These are phyloP conservation scores for Martensiomyces pterosporus DNA, from an alignment of 192 early-diverging fungal genomes.

Conservation along the genomic window DNA sequence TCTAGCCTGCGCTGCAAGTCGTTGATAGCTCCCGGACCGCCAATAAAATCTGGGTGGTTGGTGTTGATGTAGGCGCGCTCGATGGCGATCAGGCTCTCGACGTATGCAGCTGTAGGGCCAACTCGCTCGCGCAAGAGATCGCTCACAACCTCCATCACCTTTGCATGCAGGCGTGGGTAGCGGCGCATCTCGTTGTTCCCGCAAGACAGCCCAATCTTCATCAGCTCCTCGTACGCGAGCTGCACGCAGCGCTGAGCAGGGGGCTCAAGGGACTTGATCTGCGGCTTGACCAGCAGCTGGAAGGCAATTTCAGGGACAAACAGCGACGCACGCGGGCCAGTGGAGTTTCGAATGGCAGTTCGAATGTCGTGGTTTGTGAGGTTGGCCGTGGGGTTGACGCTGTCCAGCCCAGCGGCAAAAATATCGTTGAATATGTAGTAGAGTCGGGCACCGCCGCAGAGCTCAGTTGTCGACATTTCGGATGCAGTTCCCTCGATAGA, in stretches of 20 bases:
- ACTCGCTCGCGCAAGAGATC: slow-evolving; percentile 72
- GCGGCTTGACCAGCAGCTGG: slow-evolving; percentile 77
- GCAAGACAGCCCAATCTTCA: slow-evolving; percentile 73
- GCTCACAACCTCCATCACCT: slow-evolving; percentile 71
- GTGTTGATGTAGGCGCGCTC: slow-evolving; percentile 83
- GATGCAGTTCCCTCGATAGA: slow-evolving; percentile 72
- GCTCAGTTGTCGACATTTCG: slow-evolving; percentile 71
- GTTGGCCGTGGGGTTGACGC: slow-evolving; percentile 67
- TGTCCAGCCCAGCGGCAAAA: slow-evolving; percentile 68
- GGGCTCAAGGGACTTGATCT: slow-evolving; percentile 69
- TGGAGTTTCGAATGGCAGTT: slow-evolving; percentile 80
- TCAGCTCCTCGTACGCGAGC: slow-evolving; percentile 76
- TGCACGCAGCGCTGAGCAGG: slow-evolving; percentile 78
- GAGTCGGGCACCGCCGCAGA: slow-evolving; percentile 77
- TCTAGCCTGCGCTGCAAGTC: slow-evolving; percentile 63
- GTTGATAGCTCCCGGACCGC: slow-evolving; percentile 69
- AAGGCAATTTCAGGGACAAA: slow-evolving; percentile 86
- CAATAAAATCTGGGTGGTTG: slow-evolving; percentile 81
- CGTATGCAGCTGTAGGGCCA: slow-evolving; percentile 66
- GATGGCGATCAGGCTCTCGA: slow-evolving; percentile 77
- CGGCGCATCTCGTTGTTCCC: slow-evolving; percentile 73
- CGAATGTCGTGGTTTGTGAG: slow-evolving; percentile 70
- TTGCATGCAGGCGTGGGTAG: slow-evolving; percentile 70
- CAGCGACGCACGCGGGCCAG: slow-evolving; percentile 70
- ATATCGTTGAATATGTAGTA: slow-evolving; percentile 82